phyloP scores from a whole-genome alignment of 345 rosid species.

The Limnanthes douglasii region DNA sequence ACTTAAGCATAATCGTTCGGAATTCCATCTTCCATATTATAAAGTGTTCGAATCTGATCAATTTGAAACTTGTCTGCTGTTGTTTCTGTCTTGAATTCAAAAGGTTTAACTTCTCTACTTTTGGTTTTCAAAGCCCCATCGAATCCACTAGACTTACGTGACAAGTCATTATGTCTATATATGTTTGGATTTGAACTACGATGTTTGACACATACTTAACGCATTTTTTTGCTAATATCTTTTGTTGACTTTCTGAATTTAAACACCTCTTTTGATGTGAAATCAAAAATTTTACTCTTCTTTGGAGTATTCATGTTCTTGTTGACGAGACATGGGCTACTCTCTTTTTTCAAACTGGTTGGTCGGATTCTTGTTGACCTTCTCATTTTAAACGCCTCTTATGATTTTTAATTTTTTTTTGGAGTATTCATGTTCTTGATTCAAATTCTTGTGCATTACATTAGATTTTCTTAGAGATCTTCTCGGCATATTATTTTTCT shows the following conservation, averaged over 20 bases:
- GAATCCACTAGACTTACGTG: conserved; percentile 7
- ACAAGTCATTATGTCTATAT: conserved; percentile 10
- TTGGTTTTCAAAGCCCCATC: neutral
- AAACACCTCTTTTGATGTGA: conserved; percentile 9
- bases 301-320: conserved; percentile 4
- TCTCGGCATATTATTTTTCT: conserved; percentile 5
- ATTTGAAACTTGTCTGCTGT: conserved; percentile 20
- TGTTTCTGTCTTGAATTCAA: conserved; percentile 25
- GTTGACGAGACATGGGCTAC: conserved; percentile 2
- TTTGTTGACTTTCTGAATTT: conserved; percentile 25
- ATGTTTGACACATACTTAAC: conserved; percentile 5
- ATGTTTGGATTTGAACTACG: conserved; percentile 10
- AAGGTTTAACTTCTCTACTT: conserved; percentile 8
- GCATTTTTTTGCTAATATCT: conserved; percentile 13
- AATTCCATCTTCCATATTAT: conserved; percentile 16
- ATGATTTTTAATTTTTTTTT: too few relatives aligned
- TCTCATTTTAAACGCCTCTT: too few relatives aligned
- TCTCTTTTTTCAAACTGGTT: conserved; percentile 2
- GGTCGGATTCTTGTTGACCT: too few relatives aligned
- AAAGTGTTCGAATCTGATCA: conserved; percentile 37
- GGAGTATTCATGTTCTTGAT: conserved; percentile 9
- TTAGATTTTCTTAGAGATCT: conserved; percentile 11
- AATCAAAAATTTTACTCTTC: conserved; percentile 8
- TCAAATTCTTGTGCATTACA: neutral
- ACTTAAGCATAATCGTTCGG: conserved; percentile 35